Conservation (phyloP, 2,329 filamentous ascomycete species). For the Botrytis tulipae region DNA sequence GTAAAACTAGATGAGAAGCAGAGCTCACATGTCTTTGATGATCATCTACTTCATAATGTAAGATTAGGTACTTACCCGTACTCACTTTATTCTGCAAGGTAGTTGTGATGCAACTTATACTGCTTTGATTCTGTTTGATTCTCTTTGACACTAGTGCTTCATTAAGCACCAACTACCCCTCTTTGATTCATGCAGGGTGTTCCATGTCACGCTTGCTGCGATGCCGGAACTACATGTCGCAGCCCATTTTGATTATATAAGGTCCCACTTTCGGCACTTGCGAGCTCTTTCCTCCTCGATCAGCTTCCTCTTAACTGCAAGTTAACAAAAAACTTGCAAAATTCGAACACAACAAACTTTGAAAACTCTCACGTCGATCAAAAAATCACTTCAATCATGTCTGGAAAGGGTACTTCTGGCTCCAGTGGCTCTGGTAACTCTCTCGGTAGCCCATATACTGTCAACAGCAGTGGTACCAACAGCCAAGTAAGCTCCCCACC, state of each 20-base stretch:
- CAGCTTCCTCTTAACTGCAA: background rate
- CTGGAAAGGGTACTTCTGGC: background rate
- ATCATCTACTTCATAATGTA: background rate
- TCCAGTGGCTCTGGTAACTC: background rate
- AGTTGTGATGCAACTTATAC: background rate
- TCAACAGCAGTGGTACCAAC: constrained; percentile 55
- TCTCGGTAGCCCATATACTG: constrained; percentile 38
- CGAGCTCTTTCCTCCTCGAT: background rate
- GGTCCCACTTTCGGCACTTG: background rate
- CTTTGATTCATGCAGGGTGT: background rate
- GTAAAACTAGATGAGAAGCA: background rate
- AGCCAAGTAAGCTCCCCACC: constrained; percentile 49
- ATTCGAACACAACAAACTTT: background rate
- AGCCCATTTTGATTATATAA: background rate
- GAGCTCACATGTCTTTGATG: background rate
- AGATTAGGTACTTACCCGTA: background rate
- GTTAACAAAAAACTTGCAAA: background rate
- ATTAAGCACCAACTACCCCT: background rate
- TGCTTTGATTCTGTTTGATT: background rate
- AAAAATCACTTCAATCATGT: background rate
- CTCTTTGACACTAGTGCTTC: background rate
- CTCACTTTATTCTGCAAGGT: background rate
- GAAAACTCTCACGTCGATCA: background rate
- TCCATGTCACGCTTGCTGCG: background rate
- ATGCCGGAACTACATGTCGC: background rate